phyloP scores from a whole-genome alignment of 306 rosid species.

The Mimosa bimucronata region DNA sequence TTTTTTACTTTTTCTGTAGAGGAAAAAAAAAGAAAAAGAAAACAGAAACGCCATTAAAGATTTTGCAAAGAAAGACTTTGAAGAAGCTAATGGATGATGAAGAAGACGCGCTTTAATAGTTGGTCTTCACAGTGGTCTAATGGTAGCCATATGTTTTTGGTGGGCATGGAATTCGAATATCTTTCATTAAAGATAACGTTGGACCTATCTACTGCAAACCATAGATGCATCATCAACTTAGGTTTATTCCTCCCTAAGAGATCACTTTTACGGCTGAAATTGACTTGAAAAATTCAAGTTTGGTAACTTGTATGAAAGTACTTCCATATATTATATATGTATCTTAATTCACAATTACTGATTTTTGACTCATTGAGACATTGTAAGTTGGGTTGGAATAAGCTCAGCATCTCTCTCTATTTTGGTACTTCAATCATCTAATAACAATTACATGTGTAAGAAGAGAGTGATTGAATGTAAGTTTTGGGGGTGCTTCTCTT shows the following conservation, averaged over 20 bases:
- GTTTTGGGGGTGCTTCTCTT: too few relatives aligned
- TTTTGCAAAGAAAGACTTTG: not conserved
- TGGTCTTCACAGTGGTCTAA: not conserved
- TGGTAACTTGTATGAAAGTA: too few relatives aligned
- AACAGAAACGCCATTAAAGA: not conserved
- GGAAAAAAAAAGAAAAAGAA: not conserved
- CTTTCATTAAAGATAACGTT: not conserved
- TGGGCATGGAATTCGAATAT: slow-evolving; percentile 29
- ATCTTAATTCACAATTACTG: too few relatives aligned
- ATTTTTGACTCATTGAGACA: too few relatives aligned
- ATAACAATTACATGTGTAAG: too few relatives aligned
- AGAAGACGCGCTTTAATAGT: not conserved
- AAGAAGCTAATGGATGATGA: not conserved
- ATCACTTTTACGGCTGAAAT: not conserved
- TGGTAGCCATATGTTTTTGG: not conserved
- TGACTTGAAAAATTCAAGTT: not conserved
- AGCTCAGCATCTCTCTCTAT: too few relatives aligned
- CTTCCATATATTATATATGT: too few relatives aligned
- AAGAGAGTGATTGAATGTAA: too few relatives aligned
- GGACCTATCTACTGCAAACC: not conserved
- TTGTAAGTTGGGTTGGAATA: too few relatives aligned
- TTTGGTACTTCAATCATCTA: too few relatives aligned
- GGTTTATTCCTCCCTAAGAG: not conserved
- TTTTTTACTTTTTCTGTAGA: not conserved
- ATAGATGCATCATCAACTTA: not conserved